These are phyloP conservation scores for Phytophthora macrochlamydospora DNA, from an alignment of 352 stramenopile genomes.

Conservation along the genomic window DNA sequence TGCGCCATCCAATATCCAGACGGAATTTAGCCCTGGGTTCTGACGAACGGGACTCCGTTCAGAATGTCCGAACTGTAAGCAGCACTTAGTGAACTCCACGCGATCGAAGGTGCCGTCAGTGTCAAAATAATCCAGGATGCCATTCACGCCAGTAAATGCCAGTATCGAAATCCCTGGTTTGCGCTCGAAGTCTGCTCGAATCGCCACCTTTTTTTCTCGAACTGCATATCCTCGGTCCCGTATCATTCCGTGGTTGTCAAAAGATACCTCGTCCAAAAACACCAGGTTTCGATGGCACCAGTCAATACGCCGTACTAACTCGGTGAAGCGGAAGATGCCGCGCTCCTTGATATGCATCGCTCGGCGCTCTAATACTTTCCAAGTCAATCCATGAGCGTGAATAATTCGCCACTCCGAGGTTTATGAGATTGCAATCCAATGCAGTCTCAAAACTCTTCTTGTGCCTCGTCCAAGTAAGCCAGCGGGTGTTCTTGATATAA, in stretches of 20 bases:
- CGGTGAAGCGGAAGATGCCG: constrained; percentile 18
- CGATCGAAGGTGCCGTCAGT: constrained; percentile 31
- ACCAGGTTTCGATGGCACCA: constrained; percentile 9
- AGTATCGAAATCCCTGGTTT: constrained; percentile 22
- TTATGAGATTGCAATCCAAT: constrained; percentile 2
- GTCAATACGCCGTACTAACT: constrained; percentile 6
- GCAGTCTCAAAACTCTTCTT: not conserved
- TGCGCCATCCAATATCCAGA: constrained; percentile 34
- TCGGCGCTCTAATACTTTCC: constrained; percentile 27
- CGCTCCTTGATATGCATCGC: constrained; percentile 29
- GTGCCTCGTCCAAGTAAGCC: constrained; percentile 17
- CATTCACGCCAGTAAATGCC: constrained; percentile 19
- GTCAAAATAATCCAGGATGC: constrained; percentile 21
- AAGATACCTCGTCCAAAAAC: constrained; percentile 30
- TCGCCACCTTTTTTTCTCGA: constrained; percentile 16
- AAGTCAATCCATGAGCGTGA: constrained; percentile 16
- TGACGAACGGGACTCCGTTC: not conserved
- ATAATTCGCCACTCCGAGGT: constrained; percentile 17
- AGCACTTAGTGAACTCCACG: constrained; percentile 20
- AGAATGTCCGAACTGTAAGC: constrained; percentile 11
- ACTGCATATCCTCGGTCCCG: constrained; percentile 19
- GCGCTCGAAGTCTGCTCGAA: constrained; percentile 24
- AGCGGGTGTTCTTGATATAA: constrained; percentile 7
- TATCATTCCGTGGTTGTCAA: constrained; percentile 36
- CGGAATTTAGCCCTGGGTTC: constrained; percentile 21